Evolutionary conservation across 306 rosid species (phyloP).

Genomic region (Lupinus albus): DNA sequence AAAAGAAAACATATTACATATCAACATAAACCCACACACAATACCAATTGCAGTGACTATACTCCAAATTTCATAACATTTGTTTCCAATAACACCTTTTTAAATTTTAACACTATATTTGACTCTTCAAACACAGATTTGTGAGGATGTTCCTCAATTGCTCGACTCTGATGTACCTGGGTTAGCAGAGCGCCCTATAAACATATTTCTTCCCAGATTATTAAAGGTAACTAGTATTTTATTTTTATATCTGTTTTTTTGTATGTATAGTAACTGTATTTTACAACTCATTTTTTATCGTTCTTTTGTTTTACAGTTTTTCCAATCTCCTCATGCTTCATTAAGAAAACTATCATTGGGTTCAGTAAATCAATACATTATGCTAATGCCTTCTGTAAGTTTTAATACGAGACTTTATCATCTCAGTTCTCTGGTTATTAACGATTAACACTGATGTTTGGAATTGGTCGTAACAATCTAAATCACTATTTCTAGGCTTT

Average conservation of each 20-base stretch:
- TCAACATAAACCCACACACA: neutral
- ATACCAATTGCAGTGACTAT: constrained; percentile 1
- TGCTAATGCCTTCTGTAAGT: constrained; percentile 98
- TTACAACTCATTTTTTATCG: constrained; percentile 1
- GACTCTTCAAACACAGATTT: constrained; percentile 59
- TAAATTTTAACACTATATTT: constrained; percentile 21
- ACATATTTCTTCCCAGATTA: constrained; percentile 82
- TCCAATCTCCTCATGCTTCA: constrained; percentile 88
- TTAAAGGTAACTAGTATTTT: constrained; percentile 59
- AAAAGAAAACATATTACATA: neutral
- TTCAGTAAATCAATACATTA: constrained; percentile 91
- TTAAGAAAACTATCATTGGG: constrained; percentile 88
- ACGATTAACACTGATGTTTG: constrained; percentile 36
- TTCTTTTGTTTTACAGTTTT: constrained; percentile 61
- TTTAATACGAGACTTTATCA: constrained; percentile 27
- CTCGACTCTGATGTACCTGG: constrained; percentile 94
- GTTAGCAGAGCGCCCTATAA: constrained; percentile 92
- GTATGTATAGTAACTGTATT: constrained; percentile 20
- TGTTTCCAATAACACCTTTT: constrained; percentile 25
- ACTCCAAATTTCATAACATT: constrained; percentile 8
- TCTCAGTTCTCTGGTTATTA: constrained; percentile 35
- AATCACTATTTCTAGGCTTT: constrained; percentile 63
- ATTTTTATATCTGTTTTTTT: constrained; percentile 9
- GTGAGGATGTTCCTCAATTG: constrained; percentile 96
- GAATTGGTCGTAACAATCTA: constrained; percentile 27